A percentile compares a stretch with the other conserved stretches of the same genome.
Evolutionary conservation across 495 filamentous ascomycete species (phyloP).

Genomic region (Paragyromitra xinjiangensis): DNA sequence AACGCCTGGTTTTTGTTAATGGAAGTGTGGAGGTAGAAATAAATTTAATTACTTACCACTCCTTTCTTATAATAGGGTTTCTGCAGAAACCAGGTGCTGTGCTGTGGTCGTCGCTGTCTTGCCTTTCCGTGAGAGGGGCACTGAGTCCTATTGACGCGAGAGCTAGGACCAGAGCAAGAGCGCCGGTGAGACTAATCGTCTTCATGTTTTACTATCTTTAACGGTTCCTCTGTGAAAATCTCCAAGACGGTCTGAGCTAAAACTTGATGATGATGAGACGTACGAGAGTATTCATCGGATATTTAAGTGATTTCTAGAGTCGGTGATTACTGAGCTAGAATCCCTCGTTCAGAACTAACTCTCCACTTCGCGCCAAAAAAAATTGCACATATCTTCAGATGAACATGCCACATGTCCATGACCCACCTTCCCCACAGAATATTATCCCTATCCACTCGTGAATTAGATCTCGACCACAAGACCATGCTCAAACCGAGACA

Average conservation of each 20-base stretch:
- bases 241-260: background rate
- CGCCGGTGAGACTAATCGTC: slow-evolving; percentile 1
- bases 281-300: background rate
- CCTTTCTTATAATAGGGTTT: slow-evolving; percentile 61
- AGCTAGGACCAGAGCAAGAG: slow-evolving; percentile 6
- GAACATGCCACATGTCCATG: background rate
- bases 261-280: background rate
- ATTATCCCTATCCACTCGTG: too few relatives aligned
- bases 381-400: too few relatives aligned
- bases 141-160: slow-evolving; percentile 28
- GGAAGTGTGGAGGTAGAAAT: background rate
- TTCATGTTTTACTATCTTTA: slow-evolving; percentile 30
- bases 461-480: too few relatives aligned
- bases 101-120: background rate
- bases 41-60: slow-evolving; percentile 59
- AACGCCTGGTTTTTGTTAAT: slow-evolving; percentile 61
- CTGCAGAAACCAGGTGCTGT: slow-evolving; percentile 15
- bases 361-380: too few relatives aligned
- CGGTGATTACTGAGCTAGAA: background rate
- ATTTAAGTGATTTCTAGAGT: background rate
- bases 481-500: background rate
- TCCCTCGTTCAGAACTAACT: too few relatives aligned
- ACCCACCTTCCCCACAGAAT: background rate
- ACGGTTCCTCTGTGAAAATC: background rate
- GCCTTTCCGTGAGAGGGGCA: slow-evolving; percentile 15